A percentile compares a stretch with the other conserved stretches of the same genome.
Conservation (phyloP, 208 protist genomes). For the Trypanosoma scelopori region DNA sequence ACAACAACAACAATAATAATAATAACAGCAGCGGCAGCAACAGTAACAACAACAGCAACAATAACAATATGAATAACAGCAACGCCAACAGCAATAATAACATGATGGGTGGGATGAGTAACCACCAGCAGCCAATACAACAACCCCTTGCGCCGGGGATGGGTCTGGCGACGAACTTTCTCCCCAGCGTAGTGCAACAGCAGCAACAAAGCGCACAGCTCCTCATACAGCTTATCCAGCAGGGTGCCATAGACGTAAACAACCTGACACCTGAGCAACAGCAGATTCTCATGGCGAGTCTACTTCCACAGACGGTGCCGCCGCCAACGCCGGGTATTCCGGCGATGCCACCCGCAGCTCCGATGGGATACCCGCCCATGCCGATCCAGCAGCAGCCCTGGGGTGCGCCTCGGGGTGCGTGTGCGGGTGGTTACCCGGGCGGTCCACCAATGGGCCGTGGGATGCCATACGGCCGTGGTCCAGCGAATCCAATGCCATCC, state of each 20-base stretch:
- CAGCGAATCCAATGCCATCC: conserved; percentile 53
- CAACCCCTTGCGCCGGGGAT: conserved; percentile 13
- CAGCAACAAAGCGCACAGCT: conserved; percentile 58
- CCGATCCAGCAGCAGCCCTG: conserved; percentile 16
- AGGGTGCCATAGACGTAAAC: conserved; percentile 62
- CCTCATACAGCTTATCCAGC: conserved; percentile 70
- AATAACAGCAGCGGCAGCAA: conserved; percentile 8
- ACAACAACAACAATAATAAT: conserved; percentile 7
- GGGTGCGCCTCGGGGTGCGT: conserved; percentile 20
- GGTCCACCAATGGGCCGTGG: background rate
- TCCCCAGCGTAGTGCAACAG: conserved; percentile 33
- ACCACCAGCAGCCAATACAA: conserved; percentile 26
- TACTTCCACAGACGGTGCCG: conserved; percentile 18
- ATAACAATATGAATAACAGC: background rate
- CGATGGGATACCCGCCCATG: conserved; percentile 20
- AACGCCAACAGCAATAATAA: conserved; percentile 13
- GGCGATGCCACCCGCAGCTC: conserved; percentile 18
- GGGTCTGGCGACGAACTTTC: conserved; percentile 10
- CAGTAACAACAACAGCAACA: background rate
- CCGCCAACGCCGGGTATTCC: conserved; percentile 10
- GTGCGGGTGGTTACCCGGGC: conserved; percentile 2
- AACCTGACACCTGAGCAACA: conserved; percentile 65
- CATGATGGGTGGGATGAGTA: background rate
- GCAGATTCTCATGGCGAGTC: conserved; percentile 36
- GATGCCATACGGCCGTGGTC: conserved; percentile 23